phyloP scores from a whole-genome alignment of 371 early-diverging fungal species.

The Chytridium lagenaria region DNA sequence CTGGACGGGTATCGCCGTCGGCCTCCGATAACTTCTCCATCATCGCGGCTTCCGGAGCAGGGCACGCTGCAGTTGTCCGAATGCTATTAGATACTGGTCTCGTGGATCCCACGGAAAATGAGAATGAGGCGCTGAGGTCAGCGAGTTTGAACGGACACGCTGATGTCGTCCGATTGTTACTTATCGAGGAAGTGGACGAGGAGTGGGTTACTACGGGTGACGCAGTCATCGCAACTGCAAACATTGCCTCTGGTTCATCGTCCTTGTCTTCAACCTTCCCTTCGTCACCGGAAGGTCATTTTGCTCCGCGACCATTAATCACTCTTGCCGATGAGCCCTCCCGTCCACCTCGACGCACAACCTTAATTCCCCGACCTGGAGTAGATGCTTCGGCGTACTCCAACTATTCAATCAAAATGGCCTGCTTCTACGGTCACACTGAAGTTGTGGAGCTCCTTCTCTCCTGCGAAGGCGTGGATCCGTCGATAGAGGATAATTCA shows the following conservation, averaged over 20 bases:
- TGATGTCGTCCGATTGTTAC: not conserved
- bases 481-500: conserved; percentile 5
- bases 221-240: not conserved
- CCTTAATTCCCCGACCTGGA: not conserved
- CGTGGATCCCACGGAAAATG: conserved; percentile 16
- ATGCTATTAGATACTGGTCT: conserved; percentile 4
- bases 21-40: conserved; percentile 1
- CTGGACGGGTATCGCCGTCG: not conserved
- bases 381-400: not conserved
- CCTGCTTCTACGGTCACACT: conserved; percentile 10
- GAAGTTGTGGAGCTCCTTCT: conserved; percentile 29
- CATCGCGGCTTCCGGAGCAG: conserved; percentile 1
- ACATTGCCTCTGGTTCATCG: too few species aligned
- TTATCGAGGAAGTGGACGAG: not conserved
- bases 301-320: too few species aligned
- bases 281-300: too few species aligned
- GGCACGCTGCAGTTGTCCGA: conserved; percentile 8
- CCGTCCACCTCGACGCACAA: not conserved
- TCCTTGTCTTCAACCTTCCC: too few species aligned
- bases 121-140: conserved; percentile 6
- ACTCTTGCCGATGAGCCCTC: too few species aligned
- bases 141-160: not conserved
- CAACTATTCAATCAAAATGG: not conserved
- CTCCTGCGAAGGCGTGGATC: conserved; percentile 17
- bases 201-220: conserved; percentile 1